Conservation (phyloP, 2,329 filamentous ascomycete genomes). For the Fusarium guadeloupense region DNA sequence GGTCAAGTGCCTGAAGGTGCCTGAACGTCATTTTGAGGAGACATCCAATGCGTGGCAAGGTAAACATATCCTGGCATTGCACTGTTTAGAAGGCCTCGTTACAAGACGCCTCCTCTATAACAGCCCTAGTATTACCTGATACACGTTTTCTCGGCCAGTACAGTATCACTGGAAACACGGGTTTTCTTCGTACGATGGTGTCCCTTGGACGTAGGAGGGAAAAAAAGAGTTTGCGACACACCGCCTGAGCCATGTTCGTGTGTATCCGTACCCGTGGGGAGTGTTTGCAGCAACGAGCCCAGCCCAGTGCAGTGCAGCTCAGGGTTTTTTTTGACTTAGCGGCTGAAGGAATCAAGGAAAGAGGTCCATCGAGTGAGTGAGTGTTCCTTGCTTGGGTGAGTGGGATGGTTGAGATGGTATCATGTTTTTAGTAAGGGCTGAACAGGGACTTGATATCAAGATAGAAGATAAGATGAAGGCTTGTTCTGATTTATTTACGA, state of each 20-base stretch:
- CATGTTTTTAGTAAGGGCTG: background rate
- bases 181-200: constrained; percentile 33
- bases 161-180: constrained; percentile 32
- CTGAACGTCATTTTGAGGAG: constrained; percentile 31
- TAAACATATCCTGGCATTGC: constrained; percentile 12
- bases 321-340: constrained; percentile 26
- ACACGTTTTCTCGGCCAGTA: constrained; percentile 36
- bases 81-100: constrained; percentile 31
- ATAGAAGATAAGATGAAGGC: background rate
- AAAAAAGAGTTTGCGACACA: constrained; percentile 36
- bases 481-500: no score
- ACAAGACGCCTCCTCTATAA: constrained; percentile 6
- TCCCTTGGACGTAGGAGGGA: no score
- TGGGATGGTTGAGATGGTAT: constrained; percentile 21
- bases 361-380: constrained; percentile 8
- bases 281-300: constrained; percentile 37
- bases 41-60: background rate
- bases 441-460: background rate
- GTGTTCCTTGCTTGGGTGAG: constrained; percentile 18
- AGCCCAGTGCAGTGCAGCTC: constrained; percentile 2
- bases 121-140: constrained; percentile 19
- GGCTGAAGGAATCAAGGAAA: constrained; percentile 34
- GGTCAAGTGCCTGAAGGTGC: constrained; percentile 34
- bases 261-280: constrained; percentile 34
- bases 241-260: constrained; percentile 36